phyloP scores from a whole-genome alignment of 768 basidiomycete genomes.

The Chiua virens region DNA sequence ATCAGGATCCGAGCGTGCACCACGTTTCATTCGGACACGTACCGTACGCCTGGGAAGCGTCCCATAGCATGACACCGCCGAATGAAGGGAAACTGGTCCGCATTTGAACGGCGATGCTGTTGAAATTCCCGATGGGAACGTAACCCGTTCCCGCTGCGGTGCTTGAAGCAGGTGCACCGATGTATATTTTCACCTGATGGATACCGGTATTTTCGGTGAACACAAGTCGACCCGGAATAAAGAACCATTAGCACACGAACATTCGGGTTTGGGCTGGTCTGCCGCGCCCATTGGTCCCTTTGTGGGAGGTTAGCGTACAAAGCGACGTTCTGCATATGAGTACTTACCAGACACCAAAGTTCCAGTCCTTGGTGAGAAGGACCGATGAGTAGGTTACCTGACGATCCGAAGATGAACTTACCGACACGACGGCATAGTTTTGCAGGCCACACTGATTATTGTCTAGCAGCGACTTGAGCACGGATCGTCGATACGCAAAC shows the following conservation, averaged over 20 bases:
- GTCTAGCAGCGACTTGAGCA: constrained; percentile 25
- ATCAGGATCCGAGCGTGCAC: not conserved
- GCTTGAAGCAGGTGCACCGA: constrained; percentile 43
- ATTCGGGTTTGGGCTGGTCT: constrained; percentile 41
- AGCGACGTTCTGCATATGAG: not conserved
- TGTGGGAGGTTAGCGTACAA: constrained; percentile 10
- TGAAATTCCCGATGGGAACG: constrained; percentile 31
- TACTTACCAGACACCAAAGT: constrained; percentile 35
- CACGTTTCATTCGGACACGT: not conserved
- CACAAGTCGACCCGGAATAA: not conserved
- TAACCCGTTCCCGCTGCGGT: constrained; percentile 44
- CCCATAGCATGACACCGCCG: constrained; percentile 47
- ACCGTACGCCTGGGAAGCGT: constrained; percentile 42
- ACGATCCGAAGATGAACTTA: constrained; percentile 29
- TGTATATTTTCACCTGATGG: constrained; percentile 39
- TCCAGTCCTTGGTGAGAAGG: constrained; percentile 43
- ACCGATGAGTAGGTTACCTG: not conserved
- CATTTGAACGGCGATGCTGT: constrained; percentile 33
- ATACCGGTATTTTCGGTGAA: not conserved
- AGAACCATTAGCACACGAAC: constrained; percentile 22
- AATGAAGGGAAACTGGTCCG: constrained; percentile 42
- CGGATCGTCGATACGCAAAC: not conserved
- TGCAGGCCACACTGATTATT: constrained; percentile 45
- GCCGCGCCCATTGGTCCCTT: constrained; percentile 48
- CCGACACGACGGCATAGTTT: constrained; percentile 54